Evolutionary conservation across 108 stramenopile species (phyloP), one percentile per base, ranked within the genome.

Genomic region (Cylindrotheca closterium): DNA sequence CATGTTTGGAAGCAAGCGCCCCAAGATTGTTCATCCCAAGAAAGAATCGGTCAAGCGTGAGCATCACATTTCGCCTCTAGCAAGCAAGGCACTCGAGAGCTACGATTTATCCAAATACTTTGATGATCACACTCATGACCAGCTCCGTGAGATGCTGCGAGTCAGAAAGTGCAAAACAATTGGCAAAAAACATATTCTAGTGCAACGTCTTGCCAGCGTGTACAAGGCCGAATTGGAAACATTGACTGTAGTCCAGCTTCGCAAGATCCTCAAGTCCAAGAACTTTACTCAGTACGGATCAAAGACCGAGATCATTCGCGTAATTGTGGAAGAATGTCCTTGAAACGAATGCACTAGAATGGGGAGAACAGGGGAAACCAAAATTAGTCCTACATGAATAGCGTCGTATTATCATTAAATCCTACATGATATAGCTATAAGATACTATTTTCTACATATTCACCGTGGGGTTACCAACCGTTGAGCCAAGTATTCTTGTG

Each of bases 241-340:
- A 21, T 34, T 54, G 30, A 64, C 63, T 17, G 63, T 64, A 10
- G 63, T 53, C 24, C 63, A 64, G 53, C 52, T 64, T 5, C 63
- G 63, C 17, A 22, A 42, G 18, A 64, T 30, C n/a, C 31, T 64
- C 1, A 64, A 64, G 34, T 32, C 63, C 18, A 48, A 49, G 12
- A 53, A 53, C 4, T 32, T 54, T 33, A 64, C 48, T 19, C 63
- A 64, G 33, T 33, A 25, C 2, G 63, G 63, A 8, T 1, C 29
- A 24, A 64, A 64, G 52, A 27, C 25, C 29, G 63, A 54, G 29
- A 2, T 64, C 24, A 28, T 64, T 22, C 31, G 50, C 48, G 33
- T 37, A 22, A 21, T 64, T 19, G 24, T 64, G 22, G 63, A 53
- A 64, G 63, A 30, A 3, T 50, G 63, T 18, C 37, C 32, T 12